Evolutionary conservation across 768 basidiomycete genomes (phyloP), one percentile per base, ranked within the genome.

Genomic region (Auricularia cornea): DNA sequence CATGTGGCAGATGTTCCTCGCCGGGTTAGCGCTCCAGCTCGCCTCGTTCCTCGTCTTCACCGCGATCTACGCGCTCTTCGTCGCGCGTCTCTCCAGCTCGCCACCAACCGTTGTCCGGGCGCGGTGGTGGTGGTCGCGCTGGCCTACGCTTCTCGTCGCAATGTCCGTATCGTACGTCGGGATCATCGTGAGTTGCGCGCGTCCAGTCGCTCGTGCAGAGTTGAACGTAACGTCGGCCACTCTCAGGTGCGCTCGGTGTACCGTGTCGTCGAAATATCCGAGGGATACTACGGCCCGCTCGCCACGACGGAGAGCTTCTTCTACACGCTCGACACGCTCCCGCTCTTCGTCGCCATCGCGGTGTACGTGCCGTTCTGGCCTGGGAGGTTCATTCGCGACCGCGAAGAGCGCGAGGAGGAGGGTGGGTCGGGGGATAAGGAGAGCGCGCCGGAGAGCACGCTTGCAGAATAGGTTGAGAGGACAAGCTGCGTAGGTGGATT

Each of bases 361-460:
- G 74, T 83, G 16, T 88, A 86, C 67, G 73, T 81, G n/a, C 68
- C 76, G 18, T 84, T 86, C 71, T 91, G 88, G 87, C 88, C 86
- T 4, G 84, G 85, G 23, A 63, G 23, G 23, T 74, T 76, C 56
- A 62, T 73, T 18, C 38, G n/a, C n/a, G n/a, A n/a, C n/a, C n/a
- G n/a, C n/a, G n/a, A n/a, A n/a, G n/a, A n/a, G n/a, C n/a, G n/a
- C n/a, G n/a, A n/a, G n/a, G n/a, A n/a, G n/a, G n/a, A n/a, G n/a
- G n/a, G n/a, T n/a, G n/a, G n/a, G n/a, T n/a, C n/a, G n/a, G n/a
- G n/a, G n/a, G n/a, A n/a, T n/a, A n/a, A n/a, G n/a, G n/a, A n/a
- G n/a, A n/a, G n/a, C n/a, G n/a, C n/a, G n/a, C n/a, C n/a, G n/a
- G n/a, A n/a, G n/a, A n/a, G n/a, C n/a, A n/a, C n/a, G n/a, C n/a